Base-by-base conservation (phyloP, 352 stramenopile species). In the Globisporangium nagaii region DNA sequence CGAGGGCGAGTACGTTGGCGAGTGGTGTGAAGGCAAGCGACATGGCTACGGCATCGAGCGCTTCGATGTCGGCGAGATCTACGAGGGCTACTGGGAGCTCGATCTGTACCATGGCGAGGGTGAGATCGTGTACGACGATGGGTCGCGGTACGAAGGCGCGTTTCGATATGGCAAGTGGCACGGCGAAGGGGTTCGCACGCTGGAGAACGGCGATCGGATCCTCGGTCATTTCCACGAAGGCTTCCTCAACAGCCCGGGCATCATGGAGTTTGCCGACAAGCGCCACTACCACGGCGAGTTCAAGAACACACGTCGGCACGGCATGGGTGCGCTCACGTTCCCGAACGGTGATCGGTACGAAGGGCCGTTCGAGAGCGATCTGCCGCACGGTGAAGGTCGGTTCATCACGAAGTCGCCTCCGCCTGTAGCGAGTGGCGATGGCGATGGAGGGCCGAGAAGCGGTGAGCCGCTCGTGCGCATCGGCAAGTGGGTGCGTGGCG, bases 331-430 rank as follows among this genome's bases (percentile, higher is more conserved):
- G 28, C 52, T 97, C 13, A 87, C 77, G 2, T 96, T 95, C 53
- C 66, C 82, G 0, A 96, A 91, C 45, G 90, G 91, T 3, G 93
- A 97, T 49, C 72, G 74, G 1, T 98, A 97, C 64, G 86, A 96
- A 63, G 93, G 93, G 6, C 68, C 89, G 32, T 98, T 95, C 56
- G 68, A 83, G 52, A 47, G 93, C 28, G 88, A 94, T 27, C 68
- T 84, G 41, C 86, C 83, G 58, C 79, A 98, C 45, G 93, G 93
- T 2, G 79, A 94, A 34, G 91, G 90, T 9, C 75, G 71, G 15
- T 80, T 73, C 52, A 74, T 79, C 30, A 78, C 72, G 4, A 71
- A 75, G 8, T n/a, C n/a, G n/a, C n/a, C n/a, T n/a, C n/a, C n/a
- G n/a, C 31, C 44, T 8, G 34, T 43, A 5, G 50, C 36, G 13